Conservation (phyloP, 2,329 filamentous ascomycete genomes). For the Aspergillus caelatus region DNA sequence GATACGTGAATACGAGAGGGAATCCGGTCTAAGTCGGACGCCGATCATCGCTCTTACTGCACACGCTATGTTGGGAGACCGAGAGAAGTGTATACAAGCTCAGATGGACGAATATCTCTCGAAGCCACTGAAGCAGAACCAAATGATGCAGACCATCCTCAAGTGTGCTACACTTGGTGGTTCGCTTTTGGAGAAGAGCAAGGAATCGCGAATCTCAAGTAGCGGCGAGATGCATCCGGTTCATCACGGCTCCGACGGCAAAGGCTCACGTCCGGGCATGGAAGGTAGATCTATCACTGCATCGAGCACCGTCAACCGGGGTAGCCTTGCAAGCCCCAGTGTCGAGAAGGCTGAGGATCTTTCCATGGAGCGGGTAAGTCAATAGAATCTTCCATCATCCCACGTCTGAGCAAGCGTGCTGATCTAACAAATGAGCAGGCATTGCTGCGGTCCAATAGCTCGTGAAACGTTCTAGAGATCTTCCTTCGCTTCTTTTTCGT, state of each 20-base stretch:
- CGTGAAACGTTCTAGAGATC: constrained; percentile 37
- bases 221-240: constrained; percentile 42
- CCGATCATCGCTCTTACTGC: constrained; percentile 97
- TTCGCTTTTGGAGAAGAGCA: constrained; percentile 46
- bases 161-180: constrained; percentile 89
- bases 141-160: constrained; percentile 95
- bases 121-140: constrained; percentile 94
- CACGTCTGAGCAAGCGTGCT: constrained; percentile 19
- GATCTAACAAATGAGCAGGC: constrained; percentile 26
- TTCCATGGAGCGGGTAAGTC: constrained; percentile 59
- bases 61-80: constrained; percentile 97
- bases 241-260: constrained; percentile 34
- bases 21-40: constrained; percentile 76
- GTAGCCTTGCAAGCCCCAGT: constrained; percentile 64
- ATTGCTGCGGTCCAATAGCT: constrained; percentile 54
- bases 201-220: constrained; percentile 45
- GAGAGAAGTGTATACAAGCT: constrained; percentile 96
- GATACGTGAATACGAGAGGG: constrained; percentile 92
- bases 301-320: constrained; percentile 59
- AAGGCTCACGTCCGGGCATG: constrained; percentile 57
- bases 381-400: constrained; percentile 11
- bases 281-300: constrained; percentile 71
- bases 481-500: constrained; percentile 28
- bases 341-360: constrained; percentile 64
- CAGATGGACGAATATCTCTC: constrained; percentile 99